phyloP scores from a whole-genome alignment of 2,329 filamentous ascomycete genomes.

The Colletotrichum sublineola region DNA sequence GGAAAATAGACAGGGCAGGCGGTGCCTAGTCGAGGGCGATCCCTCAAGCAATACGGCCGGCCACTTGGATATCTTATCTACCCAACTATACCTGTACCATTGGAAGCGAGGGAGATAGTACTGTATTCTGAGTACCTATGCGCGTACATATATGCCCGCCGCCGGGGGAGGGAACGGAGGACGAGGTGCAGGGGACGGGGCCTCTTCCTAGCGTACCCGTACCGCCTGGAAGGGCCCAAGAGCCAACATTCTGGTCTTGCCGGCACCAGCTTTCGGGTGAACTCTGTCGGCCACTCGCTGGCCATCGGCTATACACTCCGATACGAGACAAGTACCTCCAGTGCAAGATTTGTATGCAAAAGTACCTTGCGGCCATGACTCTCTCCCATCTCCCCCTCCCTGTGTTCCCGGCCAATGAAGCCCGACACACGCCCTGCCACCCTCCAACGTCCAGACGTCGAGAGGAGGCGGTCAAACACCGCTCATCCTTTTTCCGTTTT shows the following conservation, averaged over 20 bases:
- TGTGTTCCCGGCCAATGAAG: slow-evolving; percentile 31
- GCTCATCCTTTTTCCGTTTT: slow-evolving; percentile 40
- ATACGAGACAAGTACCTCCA: background rate
- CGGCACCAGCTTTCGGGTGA: slow-evolving; percentile 4
- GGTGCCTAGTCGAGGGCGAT: background rate
- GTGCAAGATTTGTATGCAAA: background rate
- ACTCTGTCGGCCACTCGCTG: background rate
- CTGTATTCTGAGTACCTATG: too few species aligned
- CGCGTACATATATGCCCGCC: too few species aligned
- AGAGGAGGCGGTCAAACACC: slow-evolving; percentile 42
- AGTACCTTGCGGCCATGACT: slow-evolving; percentile 10
- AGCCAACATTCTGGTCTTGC: background rate
- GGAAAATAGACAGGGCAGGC: slow-evolving; percentile 11
- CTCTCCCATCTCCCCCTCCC: background rate
- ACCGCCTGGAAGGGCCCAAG: slow-evolving; percentile 19
- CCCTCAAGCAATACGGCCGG: background rate
- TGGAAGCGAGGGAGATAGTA: too few species aligned
- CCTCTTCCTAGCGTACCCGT: slow-evolving; percentile 1
- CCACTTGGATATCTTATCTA: background rate
- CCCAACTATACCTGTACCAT: too few species aligned
- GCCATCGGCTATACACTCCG: background rate
- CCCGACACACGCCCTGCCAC: slow-evolving; percentile 30
- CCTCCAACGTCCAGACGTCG: slow-evolving; percentile 4
- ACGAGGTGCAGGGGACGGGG: too few species aligned
- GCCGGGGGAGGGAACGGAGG: too few species aligned